Conservation (phyloP, 345 rosid genomes). For the Durio zibethinus region DNA sequence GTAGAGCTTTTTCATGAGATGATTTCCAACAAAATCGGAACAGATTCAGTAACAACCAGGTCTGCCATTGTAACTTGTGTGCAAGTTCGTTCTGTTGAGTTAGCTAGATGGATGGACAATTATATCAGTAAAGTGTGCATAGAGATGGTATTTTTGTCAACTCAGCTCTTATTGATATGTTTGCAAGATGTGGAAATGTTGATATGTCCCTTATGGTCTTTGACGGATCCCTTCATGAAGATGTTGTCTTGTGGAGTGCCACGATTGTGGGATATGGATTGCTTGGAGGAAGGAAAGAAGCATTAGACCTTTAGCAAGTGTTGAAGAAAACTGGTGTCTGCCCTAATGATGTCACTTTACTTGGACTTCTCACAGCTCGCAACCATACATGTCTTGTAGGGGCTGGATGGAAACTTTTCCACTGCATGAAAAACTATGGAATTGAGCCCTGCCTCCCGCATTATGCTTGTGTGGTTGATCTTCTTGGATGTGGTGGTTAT, state of each 20-base stretch:
- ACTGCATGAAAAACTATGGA: constrained; percentile 45
- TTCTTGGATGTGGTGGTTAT: constrained; percentile 69
- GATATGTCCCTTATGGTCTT: constrained; percentile 51
- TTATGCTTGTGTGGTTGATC: constrained; percentile 67
- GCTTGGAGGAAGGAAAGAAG: constrained; percentile 59
- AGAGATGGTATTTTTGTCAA: constrained; percentile 41
- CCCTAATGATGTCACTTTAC: constrained; percentile 62
- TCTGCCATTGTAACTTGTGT: constrained; percentile 60
- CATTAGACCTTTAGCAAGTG: constrained; percentile 45
- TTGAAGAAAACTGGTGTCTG: constrained; percentile 47
- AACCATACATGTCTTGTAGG: constrained; percentile 64
- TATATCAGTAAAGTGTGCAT: constrained; percentile 37
- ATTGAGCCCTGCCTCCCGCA: constrained; percentile 63
- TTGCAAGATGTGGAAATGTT: constrained; percentile 65
- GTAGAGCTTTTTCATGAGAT: constrained; percentile 49
- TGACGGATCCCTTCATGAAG: constrained; percentile 48
- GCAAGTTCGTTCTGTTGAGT: constrained; percentile 63
- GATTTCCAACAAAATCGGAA: constrained; percentile 34
- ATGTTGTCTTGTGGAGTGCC: constrained; percentile 70
- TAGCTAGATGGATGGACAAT: constrained; percentile 57
- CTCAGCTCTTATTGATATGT: constrained; percentile 63
- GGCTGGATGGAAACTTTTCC: constrained; percentile 68
- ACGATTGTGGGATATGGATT: constrained; percentile 71
- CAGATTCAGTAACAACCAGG: constrained; percentile 53
- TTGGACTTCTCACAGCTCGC: constrained; percentile 66